phyloP scores from a whole-genome alignment of 306 rosid genomes.

The Dryas alaskensis region DNA sequence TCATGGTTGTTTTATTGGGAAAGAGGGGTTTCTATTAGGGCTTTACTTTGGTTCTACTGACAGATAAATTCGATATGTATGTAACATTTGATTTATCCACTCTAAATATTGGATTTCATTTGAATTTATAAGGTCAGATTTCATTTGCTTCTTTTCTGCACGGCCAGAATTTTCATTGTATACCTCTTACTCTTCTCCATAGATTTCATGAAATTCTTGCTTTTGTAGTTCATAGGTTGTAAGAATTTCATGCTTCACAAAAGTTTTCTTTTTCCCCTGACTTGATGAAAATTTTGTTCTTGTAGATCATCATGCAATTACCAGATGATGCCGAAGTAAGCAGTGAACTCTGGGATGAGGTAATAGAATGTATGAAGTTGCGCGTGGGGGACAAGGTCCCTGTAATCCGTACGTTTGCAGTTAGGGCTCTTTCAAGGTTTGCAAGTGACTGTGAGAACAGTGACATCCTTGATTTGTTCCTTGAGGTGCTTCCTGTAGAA shows the following conservation, averaged over 20 bases:
- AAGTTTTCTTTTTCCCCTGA: not conserved
- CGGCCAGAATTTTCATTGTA: not conserved
- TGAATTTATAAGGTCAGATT: not conserved
- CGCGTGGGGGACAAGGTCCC: constrained; percentile 74
- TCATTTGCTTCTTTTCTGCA: not conserved
- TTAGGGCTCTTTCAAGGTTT: constrained; percentile 95
- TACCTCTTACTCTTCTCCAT: not conserved
- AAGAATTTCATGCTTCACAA: not conserved
- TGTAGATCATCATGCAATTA: constrained; percentile 80
- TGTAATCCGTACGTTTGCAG: constrained; percentile 68
- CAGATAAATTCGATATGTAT: not conserved
- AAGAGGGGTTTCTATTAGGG: not conserved
- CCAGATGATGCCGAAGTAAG: constrained; percentile 96
- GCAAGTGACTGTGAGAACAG: constrained; percentile 71
- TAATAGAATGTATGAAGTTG: constrained; percentile 75
- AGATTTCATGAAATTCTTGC: not conserved
- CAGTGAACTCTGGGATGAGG: constrained; percentile 83
- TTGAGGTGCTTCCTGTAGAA: constrained; percentile 68
- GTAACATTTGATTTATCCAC: not conserved
- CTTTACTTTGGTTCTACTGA: not conserved
- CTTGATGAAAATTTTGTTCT: constrained; percentile 20
- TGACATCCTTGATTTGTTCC: constrained; percentile 74
- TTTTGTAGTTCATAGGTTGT: not conserved
- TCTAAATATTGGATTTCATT: not conserved
- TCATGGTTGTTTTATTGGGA: not conserved